Base-by-base conservation (phyloP, 2,329 filamentous ascomycete species). In the Aspergillus felis region DNA sequence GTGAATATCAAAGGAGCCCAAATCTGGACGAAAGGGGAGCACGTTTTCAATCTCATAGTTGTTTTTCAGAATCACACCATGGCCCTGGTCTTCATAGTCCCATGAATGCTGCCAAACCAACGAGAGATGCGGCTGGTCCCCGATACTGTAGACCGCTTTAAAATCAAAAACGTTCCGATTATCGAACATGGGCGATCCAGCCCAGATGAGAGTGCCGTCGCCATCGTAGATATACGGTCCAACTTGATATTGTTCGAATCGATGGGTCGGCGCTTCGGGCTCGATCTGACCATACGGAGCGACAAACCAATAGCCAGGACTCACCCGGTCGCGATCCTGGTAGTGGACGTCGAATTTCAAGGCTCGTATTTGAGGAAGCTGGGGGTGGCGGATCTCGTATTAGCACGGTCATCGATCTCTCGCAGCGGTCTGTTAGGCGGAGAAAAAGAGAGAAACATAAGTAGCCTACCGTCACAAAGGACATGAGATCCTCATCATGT, bases 181-280 rank as follows among this genome's bases (percentile, higher is more conserved):
- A 10, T 78, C 76, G 53, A 74, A 73, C 51, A 72, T 68, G 35
- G 76, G 74, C 48, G 76, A 77, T 24, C 79, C 78, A 25, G 75
- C 76, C 74, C 77, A 81, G 20, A 81, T 69, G 47, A 81, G 71
- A 47, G 76, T 72, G 52, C 78, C 79, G 62, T 74, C 71, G 56
- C 77, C 77, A 65, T 81, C 79, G 64, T 80, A 81, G 54, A 81
- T 81, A 64, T 81, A 77, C n/a, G 79, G 75, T 4, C 78, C 78
- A 20, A 75, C 71, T 65, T 80, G 78, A 60, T 74, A 68, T 58
- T 76, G 77, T 48, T 76, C 70, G 53, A 64, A 71, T 29, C 65
- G 46, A 12, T 61, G 67, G 8, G 61, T 64, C 10, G 64, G 59
- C 7, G 51, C 24, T 54, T 71, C 69, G 7, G 68, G 66, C 3